Conservation (phyloP, 2,329 filamentous ascomycete genomes). For the Lachnellula subtilissima region DNA sequence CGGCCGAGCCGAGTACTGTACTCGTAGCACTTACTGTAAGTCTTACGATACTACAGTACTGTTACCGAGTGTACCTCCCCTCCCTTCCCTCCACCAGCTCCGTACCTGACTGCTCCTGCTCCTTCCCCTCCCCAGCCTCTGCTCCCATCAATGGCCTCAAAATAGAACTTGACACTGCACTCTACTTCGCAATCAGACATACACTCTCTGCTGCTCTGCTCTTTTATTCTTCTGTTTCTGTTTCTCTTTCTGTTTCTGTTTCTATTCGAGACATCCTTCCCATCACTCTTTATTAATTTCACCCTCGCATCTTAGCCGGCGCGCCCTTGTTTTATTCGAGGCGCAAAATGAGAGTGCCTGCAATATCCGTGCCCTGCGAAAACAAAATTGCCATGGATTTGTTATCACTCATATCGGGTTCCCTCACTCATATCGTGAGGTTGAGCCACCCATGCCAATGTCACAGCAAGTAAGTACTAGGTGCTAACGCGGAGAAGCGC, state of each 20-base stretch:
- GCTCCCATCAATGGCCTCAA: too few species aligned
- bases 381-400: slow-evolving; percentile 1
- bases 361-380: slow-evolving; percentile 8
- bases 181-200: too few species aligned
- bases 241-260: too few species aligned
- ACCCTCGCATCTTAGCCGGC: not conserved
- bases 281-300: not conserved
- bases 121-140: too few species aligned
- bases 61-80: not conserved
- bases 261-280: too few species aligned
- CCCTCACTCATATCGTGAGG: not conserved
- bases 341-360: not conserved
- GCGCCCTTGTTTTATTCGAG: not conserved
- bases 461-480: not conserved
- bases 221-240: too few species aligned
- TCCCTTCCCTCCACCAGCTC: not conserved
- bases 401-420: not conserved
- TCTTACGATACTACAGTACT: too few species aligned
- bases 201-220: too few species aligned
- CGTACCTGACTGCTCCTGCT: too few species aligned
- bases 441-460: not conserved
- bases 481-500: not conserved
- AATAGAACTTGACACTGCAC: too few species aligned
- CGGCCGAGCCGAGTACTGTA: not conserved
- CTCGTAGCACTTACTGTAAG: not conserved